These are phyloP conservation scores for Nothomitra cinnamomea DNA, from an alignment of 2,329 filamentous ascomycete species.

Conservation along the genomic window DNA sequence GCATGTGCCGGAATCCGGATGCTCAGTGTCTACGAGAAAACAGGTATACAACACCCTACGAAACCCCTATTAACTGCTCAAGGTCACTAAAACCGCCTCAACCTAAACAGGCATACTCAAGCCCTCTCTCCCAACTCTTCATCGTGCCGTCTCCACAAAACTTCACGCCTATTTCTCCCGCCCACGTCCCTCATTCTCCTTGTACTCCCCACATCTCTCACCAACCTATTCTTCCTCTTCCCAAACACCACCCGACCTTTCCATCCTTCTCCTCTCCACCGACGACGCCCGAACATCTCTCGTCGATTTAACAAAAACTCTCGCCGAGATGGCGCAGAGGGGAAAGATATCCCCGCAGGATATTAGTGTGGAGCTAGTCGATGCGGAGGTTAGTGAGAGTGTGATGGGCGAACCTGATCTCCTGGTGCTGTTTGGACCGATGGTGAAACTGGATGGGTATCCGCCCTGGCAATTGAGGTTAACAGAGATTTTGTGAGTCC, in stretches of 20 bases:
- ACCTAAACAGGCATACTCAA: constrained; percentile 60
- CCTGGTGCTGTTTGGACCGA: constrained; percentile 70
- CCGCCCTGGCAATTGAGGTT: constrained; percentile 92
- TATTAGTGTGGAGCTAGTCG: constrained; percentile 71
- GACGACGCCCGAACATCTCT: constrained; percentile 86
- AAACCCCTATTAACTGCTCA: neutral
- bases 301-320: constrained; percentile 85
- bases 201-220: constrained; percentile 51
- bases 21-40: constrained; percentile 83
- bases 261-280: constrained; percentile 64
- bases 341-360: constrained; percentile 67
- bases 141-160: constrained; percentile 62
- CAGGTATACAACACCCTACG: constrained; percentile 37
- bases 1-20: constrained; percentile 74
- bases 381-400: constrained; percentile 54
- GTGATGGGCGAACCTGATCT: constrained; percentile 56
- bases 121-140: constrained; percentile 69
- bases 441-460: constrained; percentile 74
- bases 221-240: constrained; percentile 9
- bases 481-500: constrained; percentile 70
- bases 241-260: constrained; percentile 26
- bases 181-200: constrained; percentile 51
- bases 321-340: constrained; percentile 87
- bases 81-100: neutral
- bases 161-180: constrained; percentile 77